Evolutionary conservation across 2,329 filamentous ascomycete species (phyloP).

Genomic region (Cladophialophora bantiana): DNA sequence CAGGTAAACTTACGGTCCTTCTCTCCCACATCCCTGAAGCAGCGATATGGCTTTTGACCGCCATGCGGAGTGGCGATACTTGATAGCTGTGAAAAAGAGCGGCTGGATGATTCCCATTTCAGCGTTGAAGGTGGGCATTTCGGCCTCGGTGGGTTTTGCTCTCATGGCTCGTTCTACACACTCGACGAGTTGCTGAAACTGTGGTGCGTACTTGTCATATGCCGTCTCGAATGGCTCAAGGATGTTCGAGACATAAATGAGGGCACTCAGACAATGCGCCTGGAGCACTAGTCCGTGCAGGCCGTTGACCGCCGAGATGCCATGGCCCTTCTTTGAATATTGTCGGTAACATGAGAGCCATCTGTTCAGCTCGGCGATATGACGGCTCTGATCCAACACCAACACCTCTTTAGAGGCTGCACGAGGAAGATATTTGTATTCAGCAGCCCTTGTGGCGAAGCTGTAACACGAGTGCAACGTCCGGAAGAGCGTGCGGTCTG

Average conservation of each 20-base stretch:
- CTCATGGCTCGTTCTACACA: conserved; percentile 13
- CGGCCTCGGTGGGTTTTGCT: neutral
- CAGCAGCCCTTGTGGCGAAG: conserved; percentile 8
- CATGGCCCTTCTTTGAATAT: no score
- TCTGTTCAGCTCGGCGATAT: conserved; percentile 12
- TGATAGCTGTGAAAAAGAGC: conserved; percentile 22
- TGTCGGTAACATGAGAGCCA: conserved; percentile 15
- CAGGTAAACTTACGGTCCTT: conserved; percentile 19
- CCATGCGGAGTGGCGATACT: conserved; percentile 16
- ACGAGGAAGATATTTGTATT: conserved; percentile 5
- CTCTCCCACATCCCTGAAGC: conserved; percentile 12
- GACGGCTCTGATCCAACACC: conserved; percentile 13
- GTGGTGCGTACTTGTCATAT: conserved; percentile 23
- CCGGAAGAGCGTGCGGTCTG: conserved; percentile 7
- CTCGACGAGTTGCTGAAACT: conserved; percentile 20
- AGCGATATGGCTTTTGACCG: conserved; percentile 22
- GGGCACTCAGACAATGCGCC: conserved; percentile 19
- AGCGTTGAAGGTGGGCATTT: conserved; percentile 12
- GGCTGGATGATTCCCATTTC: conserved; percentile 23
- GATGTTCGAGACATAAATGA: conserved; percentile 21
- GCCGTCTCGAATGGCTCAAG: conserved; percentile 5
- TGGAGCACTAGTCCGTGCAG: conserved; percentile 15
- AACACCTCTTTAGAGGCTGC: neutral
- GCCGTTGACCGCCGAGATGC: neutral
- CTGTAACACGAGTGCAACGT: conserved; percentile 16